phyloP scores from a whole-genome alignment of 257 asterid species.

The Solanum phureja region DNA sequence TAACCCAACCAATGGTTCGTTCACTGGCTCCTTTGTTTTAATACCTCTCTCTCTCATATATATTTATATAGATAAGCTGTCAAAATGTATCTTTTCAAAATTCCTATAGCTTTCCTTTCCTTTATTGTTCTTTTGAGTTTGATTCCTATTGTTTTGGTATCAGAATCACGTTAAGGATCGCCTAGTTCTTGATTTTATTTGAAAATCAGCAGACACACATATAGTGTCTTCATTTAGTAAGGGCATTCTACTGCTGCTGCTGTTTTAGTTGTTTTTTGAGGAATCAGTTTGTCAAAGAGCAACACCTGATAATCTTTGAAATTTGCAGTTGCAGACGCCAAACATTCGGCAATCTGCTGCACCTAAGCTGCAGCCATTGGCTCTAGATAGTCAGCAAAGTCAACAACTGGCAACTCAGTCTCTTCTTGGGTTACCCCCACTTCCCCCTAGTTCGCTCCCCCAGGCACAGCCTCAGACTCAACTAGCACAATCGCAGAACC shows the following conservation, averaged over 20 bases:
- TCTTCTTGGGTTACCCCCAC: conserved; percentile 64
- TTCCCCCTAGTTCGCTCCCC: conserved; percentile 37
- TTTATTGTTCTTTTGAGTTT: neutral
- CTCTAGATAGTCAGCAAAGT: conserved; percentile 30
- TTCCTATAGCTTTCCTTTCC: neutral
- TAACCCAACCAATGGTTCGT: conserved; percentile 77
- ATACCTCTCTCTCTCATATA: neutral
- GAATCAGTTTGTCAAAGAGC: conserved; percentile 5
- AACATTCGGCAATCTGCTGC: conserved; percentile 52
- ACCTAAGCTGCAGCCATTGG: conserved; percentile 24
- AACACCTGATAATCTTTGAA: conserved; percentile 14
- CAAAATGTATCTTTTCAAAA: neutral
- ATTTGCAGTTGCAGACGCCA: conserved; percentile 65
- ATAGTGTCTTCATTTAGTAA: neutral
- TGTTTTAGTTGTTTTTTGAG: neutral
- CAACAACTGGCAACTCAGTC: conserved; percentile 23
- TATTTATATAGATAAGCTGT: neutral
- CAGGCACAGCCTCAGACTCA: conserved; percentile 47
- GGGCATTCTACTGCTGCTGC: neutral
- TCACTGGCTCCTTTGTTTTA: neutral
- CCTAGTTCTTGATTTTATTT: neutral
- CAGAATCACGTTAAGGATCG: neutral
- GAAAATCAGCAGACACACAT: neutral
- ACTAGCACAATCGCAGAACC: conserved; percentile 43
- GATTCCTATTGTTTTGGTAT: neutral